Evolutionary conservation across 2,329 filamentous ascomycete species (phyloP).

Genomic region (Penicillium sp.): DNA sequence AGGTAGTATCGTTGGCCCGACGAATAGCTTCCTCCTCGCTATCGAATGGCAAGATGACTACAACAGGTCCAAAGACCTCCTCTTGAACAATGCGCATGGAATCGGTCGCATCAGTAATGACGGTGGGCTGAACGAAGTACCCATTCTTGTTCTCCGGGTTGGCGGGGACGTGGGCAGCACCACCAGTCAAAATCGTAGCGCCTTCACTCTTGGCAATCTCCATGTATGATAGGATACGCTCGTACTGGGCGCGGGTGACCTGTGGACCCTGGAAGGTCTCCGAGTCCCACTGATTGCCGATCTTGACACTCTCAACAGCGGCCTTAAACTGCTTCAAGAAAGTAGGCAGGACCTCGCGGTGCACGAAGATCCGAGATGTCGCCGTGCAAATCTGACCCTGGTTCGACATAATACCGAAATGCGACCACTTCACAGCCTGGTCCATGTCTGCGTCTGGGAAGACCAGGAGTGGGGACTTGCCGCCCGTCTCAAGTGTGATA

Average conservation of each 20-base stretch:
- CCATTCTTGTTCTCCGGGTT: slow-evolving; percentile 38
- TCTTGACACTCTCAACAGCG: slow-evolving; percentile 38
- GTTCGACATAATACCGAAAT: slow-evolving; percentile 59
- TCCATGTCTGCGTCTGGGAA: slow-evolving; percentile 62
- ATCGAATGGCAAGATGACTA: slow-evolving; percentile 43
- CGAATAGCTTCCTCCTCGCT: slow-evolving; percentile 42
- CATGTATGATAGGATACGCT: slow-evolving; percentile 47
- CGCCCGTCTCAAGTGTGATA: slow-evolving; percentile 62
- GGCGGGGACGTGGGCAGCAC: slow-evolving; percentile 33
- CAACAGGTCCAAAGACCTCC: slow-evolving; percentile 49
- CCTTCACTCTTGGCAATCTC: slow-evolving; percentile 45
- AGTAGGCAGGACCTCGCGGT: slow-evolving; percentile 53
- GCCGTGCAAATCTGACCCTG: slow-evolving; percentile 63
- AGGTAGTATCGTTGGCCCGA: slow-evolving; percentile 44
- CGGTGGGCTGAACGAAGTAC: slow-evolving; percentile 44
- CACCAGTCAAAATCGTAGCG: slow-evolving; percentile 41
- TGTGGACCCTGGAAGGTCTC: slow-evolving; percentile 48
- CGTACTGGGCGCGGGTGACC: slow-evolving; percentile 48
- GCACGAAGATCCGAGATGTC: slow-evolving; percentile 59
- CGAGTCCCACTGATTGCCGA: slow-evolving; percentile 47
- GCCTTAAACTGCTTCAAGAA: slow-evolving; percentile 43
- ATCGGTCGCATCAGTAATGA: slow-evolving; percentile 39
- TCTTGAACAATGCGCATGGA: slow-evolving; percentile 42
- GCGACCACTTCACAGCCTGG: slow-evolving; percentile 52
- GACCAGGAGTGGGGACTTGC: slow-evolving; percentile 59